These are phyloP conservation scores for Amanita inopinata DNA, from an alignment of 768 basidiomycete species.

Conservation along the genomic window DNA sequence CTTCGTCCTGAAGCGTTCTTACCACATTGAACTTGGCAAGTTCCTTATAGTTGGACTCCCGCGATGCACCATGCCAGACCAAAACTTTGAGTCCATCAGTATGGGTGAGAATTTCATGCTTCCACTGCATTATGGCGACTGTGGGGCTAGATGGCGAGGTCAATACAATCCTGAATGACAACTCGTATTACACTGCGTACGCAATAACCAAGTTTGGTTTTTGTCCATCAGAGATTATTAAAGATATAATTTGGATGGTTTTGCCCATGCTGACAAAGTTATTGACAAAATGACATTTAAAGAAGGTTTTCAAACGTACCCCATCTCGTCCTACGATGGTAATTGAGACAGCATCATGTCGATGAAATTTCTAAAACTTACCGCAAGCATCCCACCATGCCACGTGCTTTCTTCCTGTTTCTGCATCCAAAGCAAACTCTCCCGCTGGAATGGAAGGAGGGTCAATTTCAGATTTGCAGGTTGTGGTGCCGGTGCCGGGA, in stretches of 20 bases:
- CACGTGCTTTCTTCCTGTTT: conserved; percentile 84
- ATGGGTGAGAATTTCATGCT: conserved; percentile 83
- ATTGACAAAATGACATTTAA: conserved; percentile 5
- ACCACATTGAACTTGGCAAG: conserved; percentile 86
- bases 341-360: conserved; percentile 2
- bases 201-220: conserved; percentile 91
- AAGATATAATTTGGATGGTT: conserved; percentile 92
- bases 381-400: conserved; percentile 89
- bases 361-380: conserved; percentile 25
- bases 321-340: conserved; percentile 75
- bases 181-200: conserved; percentile 33
- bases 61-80: conserved; percentile 84
- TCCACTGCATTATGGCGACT: conserved; percentile 73
- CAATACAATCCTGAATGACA: conserved; percentile 45
- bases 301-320: conserved; percentile 34
- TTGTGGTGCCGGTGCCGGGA: conserved; percentile 66
- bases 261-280: conserved; percentile 64
- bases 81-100: conserved; percentile 77
- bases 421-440: conserved; percentile 94
- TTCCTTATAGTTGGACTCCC: conserved; percentile 56
- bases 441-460: conserved; percentile 90
- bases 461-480: conserved; percentile 77
- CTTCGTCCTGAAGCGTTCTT: conserved; percentile 16
- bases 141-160: conserved; percentile 29
- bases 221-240: conserved; percentile 68